Evolutionary conservation across 768 basidiomycete species (phyloP), one percentile per base, ranked within the genome.

Genomic region (Cystobasidium onofrii): DNA sequence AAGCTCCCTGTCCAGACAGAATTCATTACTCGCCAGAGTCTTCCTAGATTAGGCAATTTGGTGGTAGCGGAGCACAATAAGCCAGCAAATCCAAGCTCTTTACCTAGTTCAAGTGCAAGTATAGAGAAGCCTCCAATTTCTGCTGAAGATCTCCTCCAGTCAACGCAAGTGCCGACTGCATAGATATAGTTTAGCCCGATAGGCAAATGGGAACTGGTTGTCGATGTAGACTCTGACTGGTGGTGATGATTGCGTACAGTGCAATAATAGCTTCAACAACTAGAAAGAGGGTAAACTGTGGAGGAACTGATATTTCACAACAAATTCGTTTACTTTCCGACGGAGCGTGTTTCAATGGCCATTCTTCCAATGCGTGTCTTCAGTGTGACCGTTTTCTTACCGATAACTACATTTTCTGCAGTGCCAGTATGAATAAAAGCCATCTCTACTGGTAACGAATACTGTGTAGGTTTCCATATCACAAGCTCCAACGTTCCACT

Each of bases 1-100:
- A 95, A 93, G 80, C 85, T 98, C 17, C 94, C 95, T 0, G 88
- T 90, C 0, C 84, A 84, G 63, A 91, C 90, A 82, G 94, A 97
- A 80, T 92, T 97, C 81, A 89, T 97, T 43, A 64, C 62, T 17
- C 50, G 69, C 25, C 33, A 34, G 10, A 31, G 46, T 20, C 50
- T 27, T 27, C 69, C 69, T 13, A 46, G 69, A n/a, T 23, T 71
- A 39, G 69, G 69, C n/a, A 57, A 55, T 23, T 10, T 60, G 34
- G 20, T 60, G 2, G 69, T 71, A 1, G 25, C 23, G 20, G 33
- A 9, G 25, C 69, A 71, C 54, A 27, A n/a, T n/a, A 60, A 52
- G n/a, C 17, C 69, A 60, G 57, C 57, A 60, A 60, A 60, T 20
- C 33, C 57, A 29, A 60, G 57, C 57, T 60, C 57, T 3, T 15